These are phyloP conservation scores for Alternaria sp. DNA, from an alignment of 2,329 filamentous ascomycete genomes.

Conservation along the genomic window DNA sequence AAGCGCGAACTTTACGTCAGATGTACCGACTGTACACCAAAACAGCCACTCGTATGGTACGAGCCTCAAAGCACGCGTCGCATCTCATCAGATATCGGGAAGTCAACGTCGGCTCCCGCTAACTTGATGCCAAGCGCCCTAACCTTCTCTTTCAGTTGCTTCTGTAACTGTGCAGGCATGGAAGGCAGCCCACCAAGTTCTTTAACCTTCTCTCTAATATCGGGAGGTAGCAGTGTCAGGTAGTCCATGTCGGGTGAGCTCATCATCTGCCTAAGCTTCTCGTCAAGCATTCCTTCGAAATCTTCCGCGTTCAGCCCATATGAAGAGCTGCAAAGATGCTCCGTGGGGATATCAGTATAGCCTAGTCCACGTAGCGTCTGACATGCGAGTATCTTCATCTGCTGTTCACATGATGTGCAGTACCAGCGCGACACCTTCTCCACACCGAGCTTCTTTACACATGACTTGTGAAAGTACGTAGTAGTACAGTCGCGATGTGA, in stretches of 20 bases:
- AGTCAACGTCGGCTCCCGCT: not conserved
- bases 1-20: not conserved
- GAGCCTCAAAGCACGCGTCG: not conserved
- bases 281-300: not conserved
- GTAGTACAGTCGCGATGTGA: slow-evolving; percentile 22
- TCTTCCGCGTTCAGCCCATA: not conserved
- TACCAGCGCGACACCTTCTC: slow-evolving; percentile 33
- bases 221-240: not conserved
- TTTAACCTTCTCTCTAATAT: not conserved
- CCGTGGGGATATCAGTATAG: slow-evolving; percentile 2
- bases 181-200: not conserved
- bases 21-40: not conserved
- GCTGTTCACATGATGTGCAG: slow-evolving; percentile 27
- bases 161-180: not conserved
- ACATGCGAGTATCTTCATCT: slow-evolving; percentile 21
- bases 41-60: not conserved
- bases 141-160: not conserved
- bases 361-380: slow-evolving; percentile 11
- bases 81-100: not conserved
- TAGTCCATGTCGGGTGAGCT: not conserved
- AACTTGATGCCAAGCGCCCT: not conserved
- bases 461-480: slow-evolving; percentile 30
- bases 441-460: slow-evolving; percentile 25
- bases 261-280: not conserved
- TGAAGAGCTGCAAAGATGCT: not conserved